A percentile compares a stretch with the other conserved stretches of the same genome.
Conservation (phyloP, 2,329 filamentous ascomycete genomes). For the Emydomyces testavorans region DNA sequence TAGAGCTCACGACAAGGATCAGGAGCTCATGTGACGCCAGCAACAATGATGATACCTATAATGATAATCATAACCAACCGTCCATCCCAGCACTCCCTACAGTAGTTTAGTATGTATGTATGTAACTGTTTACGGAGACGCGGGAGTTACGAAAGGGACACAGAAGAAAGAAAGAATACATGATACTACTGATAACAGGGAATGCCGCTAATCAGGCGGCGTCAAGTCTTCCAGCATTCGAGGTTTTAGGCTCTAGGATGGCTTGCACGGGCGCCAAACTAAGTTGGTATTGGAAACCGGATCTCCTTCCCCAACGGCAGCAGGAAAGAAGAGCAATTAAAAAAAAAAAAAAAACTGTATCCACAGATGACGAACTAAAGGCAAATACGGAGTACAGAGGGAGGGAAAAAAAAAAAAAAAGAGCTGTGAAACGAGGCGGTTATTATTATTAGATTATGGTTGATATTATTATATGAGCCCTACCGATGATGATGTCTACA, state of each 20-base stretch:
- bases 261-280: slow-evolving; percentile 3
- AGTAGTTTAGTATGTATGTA: no score
- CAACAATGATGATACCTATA: background rate
- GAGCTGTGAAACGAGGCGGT: slow-evolving; percentile 11
- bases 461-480: background rate
- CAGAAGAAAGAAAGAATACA: background rate
- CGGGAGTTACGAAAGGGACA: slow-evolving; percentile 1
- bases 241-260: slow-evolving; percentile 7
- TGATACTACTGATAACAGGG: background rate
- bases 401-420: no score
- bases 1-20: background rate
- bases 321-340: background rate
- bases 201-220: background rate
- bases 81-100: background rate
- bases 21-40: slow-evolving; percentile 7
- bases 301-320: slow-evolving; percentile 1
- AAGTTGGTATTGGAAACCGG: slow-evolving; percentile 5
- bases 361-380: slow-evolving; percentile 1
- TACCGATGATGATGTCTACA: slow-evolving; percentile 7
- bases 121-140: background rate
- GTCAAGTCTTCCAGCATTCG: slow-evolving; percentile 1
- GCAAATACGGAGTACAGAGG: no score
- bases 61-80: no score
- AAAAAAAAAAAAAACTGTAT: background rate
- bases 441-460: background rate